Evolutionary conservation across 768 basidiomycete species (phyloP), one percentile per base, ranked within the genome.

Genomic region (Melanogaster broomeanus): DNA sequence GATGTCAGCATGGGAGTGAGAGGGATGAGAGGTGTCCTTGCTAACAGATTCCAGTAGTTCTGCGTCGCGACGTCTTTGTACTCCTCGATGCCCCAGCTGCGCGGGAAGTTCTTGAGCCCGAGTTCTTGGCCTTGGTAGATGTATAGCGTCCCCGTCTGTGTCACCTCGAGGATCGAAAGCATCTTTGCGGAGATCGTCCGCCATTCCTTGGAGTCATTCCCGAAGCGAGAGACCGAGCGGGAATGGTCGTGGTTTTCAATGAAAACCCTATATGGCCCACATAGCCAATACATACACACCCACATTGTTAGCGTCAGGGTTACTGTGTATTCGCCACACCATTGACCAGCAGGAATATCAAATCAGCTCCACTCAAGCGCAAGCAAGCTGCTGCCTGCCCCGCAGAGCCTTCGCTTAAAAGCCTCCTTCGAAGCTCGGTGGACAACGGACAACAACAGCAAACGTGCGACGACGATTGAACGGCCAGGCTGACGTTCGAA

Each of bases 111-210:
- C 65, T 75, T 80, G 64, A 86, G 69, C 0, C 82, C 88, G 0
- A 90, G 75, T 61, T 90, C 90, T 64, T 90, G 76, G 6, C 87
- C 88, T 69, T 90, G 86, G 62, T 84, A 90, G 11, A 91, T 72
- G 63, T 83, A 90, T 53, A 84, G 67, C 18, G 88, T 88, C 6
- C 88, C 88, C 8, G 75, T 71, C 37, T 85, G 82, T 2, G 82
- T 78, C 31, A 79, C 71, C 55, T 88, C 77, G 31, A 88, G 65
- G 48, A 86, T 72, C 1, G 83, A 78, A 18, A 90, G 66, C 67
- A 90, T 69, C 65, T 89, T 89, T 4, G 82, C 83, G 6, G 82
- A 84, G 15, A 76, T 63, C 0, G 73, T 65, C 4, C 88, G 79
- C 77, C 83, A 83, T 53, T 77, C 68, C 0, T 75, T 73, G 2